Evolutionary conservation across 2,329 filamentous ascomycete genomes (phyloP).

Genomic region (Penicillium sp.): DNA sequence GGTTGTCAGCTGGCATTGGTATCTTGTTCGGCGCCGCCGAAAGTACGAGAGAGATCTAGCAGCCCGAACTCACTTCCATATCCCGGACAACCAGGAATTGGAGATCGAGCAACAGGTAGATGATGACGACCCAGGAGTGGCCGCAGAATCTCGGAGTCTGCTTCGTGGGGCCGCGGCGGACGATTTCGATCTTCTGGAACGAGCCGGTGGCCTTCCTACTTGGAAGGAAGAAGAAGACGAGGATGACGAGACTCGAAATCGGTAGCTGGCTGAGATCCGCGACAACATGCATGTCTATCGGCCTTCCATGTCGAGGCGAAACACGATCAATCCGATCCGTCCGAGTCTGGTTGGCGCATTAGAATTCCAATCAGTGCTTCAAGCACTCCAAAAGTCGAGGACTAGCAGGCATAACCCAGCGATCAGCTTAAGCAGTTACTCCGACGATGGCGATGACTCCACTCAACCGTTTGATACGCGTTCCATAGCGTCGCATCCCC

Average conservation of each 20-base stretch:
- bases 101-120: slow-evolving; percentile 58
- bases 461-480: slow-evolving; percentile 50
- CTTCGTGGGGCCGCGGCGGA: slow-evolving; percentile 55
- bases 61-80: slow-evolving; percentile 73
- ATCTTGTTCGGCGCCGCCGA: slow-evolving; percentile 64
- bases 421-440: slow-evolving; percentile 69
- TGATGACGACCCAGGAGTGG: slow-evolving; percentile 54
- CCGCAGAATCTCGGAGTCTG: slow-evolving; percentile 48
- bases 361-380: slow-evolving; percentile 88
- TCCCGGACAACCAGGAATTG: slow-evolving; percentile 59
- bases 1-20: slow-evolving; percentile 93
- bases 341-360: slow-evolving; percentile 91
- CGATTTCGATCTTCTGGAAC: slow-evolving; percentile 65
- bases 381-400: slow-evolving; percentile 80
- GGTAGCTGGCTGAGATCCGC: slow-evolving; percentile 75
- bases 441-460: slow-evolving; percentile 59
- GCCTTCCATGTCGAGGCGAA: slow-evolving; percentile 65
- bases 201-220: slow-evolving; percentile 45
- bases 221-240: slow-evolving; percentile 56
- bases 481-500: slow-evolving; percentile 51
- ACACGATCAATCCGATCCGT: slow-evolving; percentile 78
- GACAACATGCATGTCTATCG: slow-evolving; percentile 90
- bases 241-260: slow-evolving; percentile 57
- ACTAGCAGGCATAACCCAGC: slow-evolving; percentile 68
- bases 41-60: slow-evolving; percentile 67